Percentiles rank a stretch among this genome's conserved stretches.
These are phyloP conservation scores for Exophiala sp. DNA, from an alignment of 2,329 filamentous ascomycete genomes.

Conservation along the genomic window DNA sequence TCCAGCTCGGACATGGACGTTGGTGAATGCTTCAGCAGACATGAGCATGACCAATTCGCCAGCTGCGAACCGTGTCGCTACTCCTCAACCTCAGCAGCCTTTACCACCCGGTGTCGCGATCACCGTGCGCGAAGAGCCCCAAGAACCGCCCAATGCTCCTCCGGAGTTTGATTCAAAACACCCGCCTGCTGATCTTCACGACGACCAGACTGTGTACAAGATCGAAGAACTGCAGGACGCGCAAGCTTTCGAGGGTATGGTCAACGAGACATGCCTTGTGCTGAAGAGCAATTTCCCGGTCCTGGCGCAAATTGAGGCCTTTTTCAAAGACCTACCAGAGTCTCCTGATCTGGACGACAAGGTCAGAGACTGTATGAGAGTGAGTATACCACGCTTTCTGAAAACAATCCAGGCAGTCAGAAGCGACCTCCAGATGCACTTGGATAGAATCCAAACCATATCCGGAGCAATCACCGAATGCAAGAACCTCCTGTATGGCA, in stretches of 20 bases:
- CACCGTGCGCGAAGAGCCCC: background rate
- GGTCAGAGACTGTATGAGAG: conserved; percentile 2
- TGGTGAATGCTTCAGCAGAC: background rate
- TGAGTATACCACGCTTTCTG: conserved; percentile 25
- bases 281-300: conserved; percentile 34
- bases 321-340: conserved; percentile 22
- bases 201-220: conserved; percentile 23
- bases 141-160: conserved; percentile 5
- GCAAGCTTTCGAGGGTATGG: conserved; percentile 37
- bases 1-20: background rate
- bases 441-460: conserved; percentile 26
- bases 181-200: background rate
- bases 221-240: conserved; percentile 34
- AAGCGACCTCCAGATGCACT: conserved; percentile 29
- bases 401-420: conserved; percentile 22
- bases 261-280: conserved; percentile 34
- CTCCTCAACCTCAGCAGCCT: background rate
- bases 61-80: background rate
- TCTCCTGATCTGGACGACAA: background rate
- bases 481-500: conserved; percentile 31
- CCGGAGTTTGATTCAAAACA: conserved; percentile 9
- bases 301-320: conserved; percentile 27
- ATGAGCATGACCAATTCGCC: background rate
- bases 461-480: conserved; percentile 26
- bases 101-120: background rate